Conservation (phyloP, 225 moss, liverwort and hornwort genomes). For the Lunularia cruciata region DNA sequence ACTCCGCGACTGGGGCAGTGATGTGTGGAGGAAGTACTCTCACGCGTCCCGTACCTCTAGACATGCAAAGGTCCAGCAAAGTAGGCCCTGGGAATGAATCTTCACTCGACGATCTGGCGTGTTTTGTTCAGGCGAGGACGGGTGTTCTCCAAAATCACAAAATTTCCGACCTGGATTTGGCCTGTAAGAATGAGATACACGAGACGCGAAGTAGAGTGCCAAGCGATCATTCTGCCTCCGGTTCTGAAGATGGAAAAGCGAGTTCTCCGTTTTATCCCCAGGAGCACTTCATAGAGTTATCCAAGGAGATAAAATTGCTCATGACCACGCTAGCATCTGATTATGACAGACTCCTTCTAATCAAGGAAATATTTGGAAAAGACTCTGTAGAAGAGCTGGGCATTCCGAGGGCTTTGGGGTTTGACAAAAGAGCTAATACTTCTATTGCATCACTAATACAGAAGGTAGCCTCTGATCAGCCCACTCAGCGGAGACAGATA, state of each 20-base stretch:
- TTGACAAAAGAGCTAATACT: slow-evolving; percentile 27
- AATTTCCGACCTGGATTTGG: neutral
- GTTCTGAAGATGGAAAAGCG: neutral
- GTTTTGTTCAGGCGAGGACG: slow-evolving; percentile 41
- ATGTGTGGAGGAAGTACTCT: neutral
- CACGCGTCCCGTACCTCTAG: neutral
- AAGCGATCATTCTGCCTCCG: neutral
- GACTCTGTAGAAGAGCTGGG: slow-evolving; percentile 5
- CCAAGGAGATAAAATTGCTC: slow-evolving; percentile 25
- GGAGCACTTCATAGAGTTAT: slow-evolving; percentile 31
- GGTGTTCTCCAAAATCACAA: neutral
- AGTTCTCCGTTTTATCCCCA: neutral
- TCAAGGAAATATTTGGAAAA: slow-evolving; percentile 21
- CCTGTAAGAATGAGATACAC: neutral
- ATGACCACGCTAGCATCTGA: slow-evolving; percentile 36
- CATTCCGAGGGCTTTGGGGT: slow-evolving; percentile 27
- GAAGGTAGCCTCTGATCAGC: slow-evolving; percentile 9
- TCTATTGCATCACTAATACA: slow-evolving; percentile 25
- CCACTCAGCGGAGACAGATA: slow-evolving; percentile 12
- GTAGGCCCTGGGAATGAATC: neutral
- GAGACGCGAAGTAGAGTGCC: neutral
- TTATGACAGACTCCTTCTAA: slow-evolving; percentile 31
- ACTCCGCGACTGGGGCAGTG: neutral
- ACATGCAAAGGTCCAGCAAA: neutral
- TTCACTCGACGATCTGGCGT: slow-evolving; percentile 28